Percentiles rank a stretch among this genome's conserved stretches.
These are phyloP conservation scores for Ramularia collo-cygni DNA, from an alignment of 2,329 filamentous ascomycete species.

Conservation along the genomic window DNA sequence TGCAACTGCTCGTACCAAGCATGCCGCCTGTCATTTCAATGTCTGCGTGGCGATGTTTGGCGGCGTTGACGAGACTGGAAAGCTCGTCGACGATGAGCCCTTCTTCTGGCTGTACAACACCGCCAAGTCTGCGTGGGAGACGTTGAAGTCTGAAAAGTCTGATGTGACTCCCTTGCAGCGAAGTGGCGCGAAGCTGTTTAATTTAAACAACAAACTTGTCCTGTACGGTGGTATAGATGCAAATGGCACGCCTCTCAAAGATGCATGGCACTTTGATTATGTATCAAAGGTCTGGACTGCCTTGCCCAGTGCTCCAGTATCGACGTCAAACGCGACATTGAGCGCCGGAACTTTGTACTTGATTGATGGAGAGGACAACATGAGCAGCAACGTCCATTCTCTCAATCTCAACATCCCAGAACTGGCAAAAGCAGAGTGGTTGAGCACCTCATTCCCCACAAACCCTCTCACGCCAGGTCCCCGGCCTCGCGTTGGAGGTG, in stretches of 20 bases:
- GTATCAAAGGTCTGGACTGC: slow-evolving; percentile 22
- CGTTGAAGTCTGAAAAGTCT: slow-evolving; percentile 19
- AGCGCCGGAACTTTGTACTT: slow-evolving; percentile 34
- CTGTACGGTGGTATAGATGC: slow-evolving; percentile 24
- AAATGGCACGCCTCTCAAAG: slow-evolving; percentile 20
- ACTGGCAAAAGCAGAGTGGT: slow-evolving; percentile 29
- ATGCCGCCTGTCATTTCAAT: slow-evolving; percentile 36
- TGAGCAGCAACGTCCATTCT: slow-evolving; percentile 27
- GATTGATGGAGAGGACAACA: slow-evolving; percentile 30
- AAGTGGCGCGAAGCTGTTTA: slow-evolving; percentile 22
- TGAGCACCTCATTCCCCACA: slow-evolving; percentile 36
- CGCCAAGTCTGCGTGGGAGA: slow-evolving; percentile 26
- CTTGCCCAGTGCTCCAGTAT: slow-evolving; percentile 25
- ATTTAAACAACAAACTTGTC: slow-evolving; percentile 25
- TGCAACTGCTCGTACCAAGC: slow-evolving; percentile 31
- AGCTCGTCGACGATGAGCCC: slow-evolving; percentile 31
- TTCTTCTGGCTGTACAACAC: slow-evolving; percentile 38
- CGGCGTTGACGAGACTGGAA: slow-evolving; percentile 28
- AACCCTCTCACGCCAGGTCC: slow-evolving; percentile 40
- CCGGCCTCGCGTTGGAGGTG: slow-evolving; percentile 32
- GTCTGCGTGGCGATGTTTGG: slow-evolving; percentile 36
- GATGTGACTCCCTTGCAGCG: slow-evolving; percentile 23
- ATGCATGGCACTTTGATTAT: slow-evolving; percentile 28
- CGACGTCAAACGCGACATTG: slow-evolving; percentile 31
- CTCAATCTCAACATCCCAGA: slow-evolving; percentile 14